A percentile compares a stretch with the other conserved stretches of the same genome.
These are phyloP conservation scores for Xanthoconium purpureum DNA, from an alignment of 768 basidiomycete species.

Conservation along the genomic window DNA sequence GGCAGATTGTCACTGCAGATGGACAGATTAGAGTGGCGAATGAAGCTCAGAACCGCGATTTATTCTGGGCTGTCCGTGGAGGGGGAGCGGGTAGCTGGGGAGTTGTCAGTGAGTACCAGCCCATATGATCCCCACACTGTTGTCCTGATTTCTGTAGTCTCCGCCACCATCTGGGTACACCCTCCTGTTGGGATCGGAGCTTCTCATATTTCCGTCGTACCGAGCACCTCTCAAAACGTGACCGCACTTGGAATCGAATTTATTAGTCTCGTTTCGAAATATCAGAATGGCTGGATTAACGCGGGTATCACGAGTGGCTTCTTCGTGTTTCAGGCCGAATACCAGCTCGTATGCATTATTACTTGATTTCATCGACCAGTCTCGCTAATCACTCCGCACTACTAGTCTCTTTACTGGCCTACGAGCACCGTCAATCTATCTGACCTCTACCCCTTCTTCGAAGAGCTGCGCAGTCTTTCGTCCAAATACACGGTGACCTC, in stretches of 20 bases:
- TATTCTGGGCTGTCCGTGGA: slow-evolving; percentile 56
- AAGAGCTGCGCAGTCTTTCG: slow-evolving; percentile 14
- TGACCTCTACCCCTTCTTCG: slow-evolving; percentile 15
- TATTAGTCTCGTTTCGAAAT: slow-evolving; percentile 15
- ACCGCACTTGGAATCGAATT: slow-evolving; percentile 18
- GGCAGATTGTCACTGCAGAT: slow-evolving; percentile 38
- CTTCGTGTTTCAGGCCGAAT: slow-evolving; percentile 3
- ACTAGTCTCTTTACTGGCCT: slow-evolving; percentile 18
- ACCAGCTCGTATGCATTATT: slow-evolving; percentile 12
- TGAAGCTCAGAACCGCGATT: slow-evolving; percentile 39
- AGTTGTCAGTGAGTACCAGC: slow-evolving; percentile 33
- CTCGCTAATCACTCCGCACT: not conserved
- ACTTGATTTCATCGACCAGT: not conserved
- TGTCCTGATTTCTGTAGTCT: slow-evolving; percentile 7
- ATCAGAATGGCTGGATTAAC: slow-evolving; percentile 14
- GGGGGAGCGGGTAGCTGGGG: slow-evolving; percentile 53
- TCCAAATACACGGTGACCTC: slow-evolving; percentile 13
- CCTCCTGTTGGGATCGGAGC: slow-evolving; percentile 11
- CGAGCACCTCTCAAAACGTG: slow-evolving; percentile 9
- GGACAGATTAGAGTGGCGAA: slow-evolving; percentile 42
- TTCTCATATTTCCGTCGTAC: slow-evolving; percentile 10
- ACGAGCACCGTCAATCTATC: not conserved
- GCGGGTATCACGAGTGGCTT: slow-evolving; percentile 11
- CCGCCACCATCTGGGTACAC: slow-evolving; percentile 14
- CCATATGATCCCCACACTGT: not conserved